phyloP scores from a whole-genome alignment of 2,329 filamentous ascomycete genomes.

The Trichoderma sp. region DNA sequence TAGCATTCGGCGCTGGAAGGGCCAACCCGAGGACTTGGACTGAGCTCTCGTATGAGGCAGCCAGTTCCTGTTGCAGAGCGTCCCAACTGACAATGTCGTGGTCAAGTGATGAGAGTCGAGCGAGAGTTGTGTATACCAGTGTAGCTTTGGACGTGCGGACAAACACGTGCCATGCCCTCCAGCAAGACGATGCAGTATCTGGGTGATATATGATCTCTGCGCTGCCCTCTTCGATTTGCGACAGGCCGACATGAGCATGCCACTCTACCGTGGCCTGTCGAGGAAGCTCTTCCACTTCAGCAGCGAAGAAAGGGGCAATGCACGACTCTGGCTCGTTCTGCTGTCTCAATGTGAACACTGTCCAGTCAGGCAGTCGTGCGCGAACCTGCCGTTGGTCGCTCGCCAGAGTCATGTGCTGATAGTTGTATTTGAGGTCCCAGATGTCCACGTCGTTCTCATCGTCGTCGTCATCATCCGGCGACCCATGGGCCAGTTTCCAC shows the following conservation, averaged over 20 bases:
- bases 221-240: slow-evolving; percentile 37
- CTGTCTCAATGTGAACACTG: slow-evolving; percentile 45
- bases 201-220: slow-evolving; percentile 34
- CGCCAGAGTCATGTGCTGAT: slow-evolving; percentile 49
- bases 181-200: slow-evolving; percentile 32
- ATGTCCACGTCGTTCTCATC: slow-evolving; percentile 60
- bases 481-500: slow-evolving; percentile 53
- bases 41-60: slow-evolving; percentile 33
- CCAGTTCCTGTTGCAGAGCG: slow-evolving; percentile 31
- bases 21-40: slow-evolving; percentile 33
- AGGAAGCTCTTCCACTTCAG: slow-evolving; percentile 76
- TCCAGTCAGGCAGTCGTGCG: slow-evolving; percentile 54
- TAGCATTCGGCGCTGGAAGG: slow-evolving; percentile 11
- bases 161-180: slow-evolving; percentile 39
- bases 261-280: slow-evolving; percentile 78
- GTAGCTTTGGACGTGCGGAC: slow-evolving; percentile 32
- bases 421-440: slow-evolving; percentile 67
- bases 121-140: slow-evolving; percentile 40
- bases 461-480: slow-evolving; percentile 50
- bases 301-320: slow-evolving; percentile 70
- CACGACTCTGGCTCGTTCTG: slow-evolving; percentile 41
- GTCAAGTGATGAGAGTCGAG: slow-evolving; percentile 27
- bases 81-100: slow-evolving; percentile 6
- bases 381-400: slow-evolving; percentile 34
- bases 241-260: slow-evolving; percentile 69